Evolutionary conservation across 2,329 filamentous ascomycete species (phyloP).

Genomic region (Trichoderma semiorbis): DNA sequence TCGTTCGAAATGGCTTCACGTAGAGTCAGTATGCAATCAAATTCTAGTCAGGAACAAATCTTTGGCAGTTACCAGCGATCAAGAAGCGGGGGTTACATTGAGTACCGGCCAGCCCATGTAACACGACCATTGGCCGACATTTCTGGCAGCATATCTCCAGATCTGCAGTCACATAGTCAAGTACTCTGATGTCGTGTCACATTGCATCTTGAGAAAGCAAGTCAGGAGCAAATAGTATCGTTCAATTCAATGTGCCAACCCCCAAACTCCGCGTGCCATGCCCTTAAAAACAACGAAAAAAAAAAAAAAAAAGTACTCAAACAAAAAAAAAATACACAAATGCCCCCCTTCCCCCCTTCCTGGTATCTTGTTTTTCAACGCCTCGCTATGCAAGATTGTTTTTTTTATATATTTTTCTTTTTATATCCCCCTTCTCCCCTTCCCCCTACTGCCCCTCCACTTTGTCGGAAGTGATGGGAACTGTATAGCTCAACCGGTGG

Average conservation of each 20-base stretch:
- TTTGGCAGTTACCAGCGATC: background rate
- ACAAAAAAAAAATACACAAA: background rate
- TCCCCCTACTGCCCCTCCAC: background rate
- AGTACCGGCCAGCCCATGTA: background rate
- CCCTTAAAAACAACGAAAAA: background rate
- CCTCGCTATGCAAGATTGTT: background rate
- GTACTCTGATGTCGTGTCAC: background rate
- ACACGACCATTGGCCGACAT: background rate
- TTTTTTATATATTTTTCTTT: background rate
- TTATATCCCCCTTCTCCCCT: background rate
- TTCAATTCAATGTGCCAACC: background rate
- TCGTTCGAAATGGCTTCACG: background rate
- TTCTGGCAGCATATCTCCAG: background rate
- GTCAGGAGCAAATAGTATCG: background rate
- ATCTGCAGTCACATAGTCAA: background rate
- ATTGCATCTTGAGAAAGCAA: background rate
- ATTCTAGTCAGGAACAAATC: background rate
- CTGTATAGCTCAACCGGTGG: background rate
- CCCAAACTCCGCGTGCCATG: background rate
- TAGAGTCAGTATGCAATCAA: background rate
- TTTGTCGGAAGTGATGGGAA: background rate
- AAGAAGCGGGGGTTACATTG: background rate
- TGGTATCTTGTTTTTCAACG: constrained; percentile 11
- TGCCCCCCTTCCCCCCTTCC: background rate
- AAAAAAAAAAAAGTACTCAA: background rate